These are phyloP conservation scores for Gossypium australe DNA, from an alignment of 345 rosid genomes.

Conservation along the genomic window DNA sequence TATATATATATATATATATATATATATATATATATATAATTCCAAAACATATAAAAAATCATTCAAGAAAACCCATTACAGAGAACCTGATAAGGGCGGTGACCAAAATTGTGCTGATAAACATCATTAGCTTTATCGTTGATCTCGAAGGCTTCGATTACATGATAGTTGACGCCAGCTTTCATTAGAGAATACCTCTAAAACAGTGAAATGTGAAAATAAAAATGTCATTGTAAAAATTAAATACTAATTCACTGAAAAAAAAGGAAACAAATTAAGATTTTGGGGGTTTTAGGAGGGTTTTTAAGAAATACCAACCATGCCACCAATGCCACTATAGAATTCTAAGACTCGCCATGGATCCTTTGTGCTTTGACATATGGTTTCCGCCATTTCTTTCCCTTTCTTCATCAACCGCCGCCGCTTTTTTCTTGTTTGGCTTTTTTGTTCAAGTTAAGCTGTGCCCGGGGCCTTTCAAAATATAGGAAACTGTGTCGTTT, in stretches of 20 bases:
- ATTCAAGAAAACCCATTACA: conserved; percentile 1
- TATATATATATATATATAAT: no score
- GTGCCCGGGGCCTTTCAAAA: not conserved
- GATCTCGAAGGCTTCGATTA: conserved; percentile 83
- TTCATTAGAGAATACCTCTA: conserved; percentile 73
- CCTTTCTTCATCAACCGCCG: conserved; percentile 2
- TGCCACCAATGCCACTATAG: conserved; percentile 89
- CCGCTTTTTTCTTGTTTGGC: not conserved
- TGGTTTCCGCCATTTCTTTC: conserved; percentile 31
- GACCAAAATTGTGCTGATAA: conserved; percentile 77
- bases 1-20: no score
- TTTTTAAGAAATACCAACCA: conserved; percentile 68
- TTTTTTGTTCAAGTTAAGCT: not conserved
- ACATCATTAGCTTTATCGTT: conserved; percentile 88
- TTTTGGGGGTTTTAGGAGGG: not conserved
- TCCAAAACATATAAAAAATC: not conserved
- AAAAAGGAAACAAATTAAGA: not conserved
- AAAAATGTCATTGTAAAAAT: not conserved
- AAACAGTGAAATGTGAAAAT: not conserved
- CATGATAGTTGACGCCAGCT: conserved; percentile 49
- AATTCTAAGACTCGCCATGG: conserved; percentile 87
- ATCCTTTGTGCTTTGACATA: conserved; percentile 25
- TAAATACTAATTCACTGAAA: not conserved
- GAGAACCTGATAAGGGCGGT: conserved; percentile 82
- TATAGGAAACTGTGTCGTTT: not conserved